Percentiles rank a stretch among this genome's conserved stretches.
These are phyloP conservation scores for Pseudogymnoascus sp. DNA, from an alignment of 2,329 filamentous ascomycete species.

Conservation along the genomic window DNA sequence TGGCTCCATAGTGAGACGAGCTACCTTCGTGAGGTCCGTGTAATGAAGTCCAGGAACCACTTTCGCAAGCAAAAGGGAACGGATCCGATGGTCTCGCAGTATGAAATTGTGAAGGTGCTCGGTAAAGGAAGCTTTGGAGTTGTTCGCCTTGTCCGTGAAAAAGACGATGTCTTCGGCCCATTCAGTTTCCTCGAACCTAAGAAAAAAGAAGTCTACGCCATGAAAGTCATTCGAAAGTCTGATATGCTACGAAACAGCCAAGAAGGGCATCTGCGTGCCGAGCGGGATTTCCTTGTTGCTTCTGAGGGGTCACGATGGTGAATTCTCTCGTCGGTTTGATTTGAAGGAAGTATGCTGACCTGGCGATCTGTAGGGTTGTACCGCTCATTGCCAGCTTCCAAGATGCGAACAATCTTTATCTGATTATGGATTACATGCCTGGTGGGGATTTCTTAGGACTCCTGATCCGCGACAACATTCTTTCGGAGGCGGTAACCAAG, in stretches of 20 bases:
- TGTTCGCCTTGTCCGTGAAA: slow-evolving; percentile 75
- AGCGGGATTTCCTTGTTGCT: slow-evolving; percentile 83
- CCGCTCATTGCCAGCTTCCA: slow-evolving; percentile 85
- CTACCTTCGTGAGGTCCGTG: slow-evolving; percentile 65
- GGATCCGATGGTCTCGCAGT: slow-evolving; percentile 53
- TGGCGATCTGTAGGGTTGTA: slow-evolving; percentile 55
- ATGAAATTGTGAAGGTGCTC: slow-evolving; percentile 71
- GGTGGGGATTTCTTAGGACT: slow-evolving; percentile 89
- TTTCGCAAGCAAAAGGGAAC: slow-evolving; percentile 27
- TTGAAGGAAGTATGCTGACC: neutral
- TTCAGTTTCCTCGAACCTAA: slow-evolving; percentile 12
- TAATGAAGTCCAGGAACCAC: slow-evolving; percentile 54
- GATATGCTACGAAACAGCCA: slow-evolving; percentile 87
- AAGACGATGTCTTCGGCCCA: slow-evolving; percentile 20
- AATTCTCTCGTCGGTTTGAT: slow-evolving; percentile 16
- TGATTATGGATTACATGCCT: slow-evolving; percentile 98
- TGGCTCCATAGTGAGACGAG: slow-evolving; percentile 64
- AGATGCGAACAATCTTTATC: slow-evolving; percentile 73
- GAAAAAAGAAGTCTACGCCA: slow-evolving; percentile 67
- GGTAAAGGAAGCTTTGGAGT: slow-evolving; percentile 94
- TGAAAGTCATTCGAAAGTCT: slow-evolving; percentile 95
- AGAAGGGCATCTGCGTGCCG: slow-evolving; percentile 84
- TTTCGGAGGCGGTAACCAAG: slow-evolving; percentile 68
- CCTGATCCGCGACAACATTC: slow-evolving; percentile 73
- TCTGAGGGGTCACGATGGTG: slow-evolving; percentile 80